Percentiles rank a stretch among this genome's conserved stretches.
These are phyloP conservation scores for Paracorniculantispora psalliotae DNA, from an alignment of 2,329 filamentous ascomycete genomes.

Conservation along the genomic window DNA sequence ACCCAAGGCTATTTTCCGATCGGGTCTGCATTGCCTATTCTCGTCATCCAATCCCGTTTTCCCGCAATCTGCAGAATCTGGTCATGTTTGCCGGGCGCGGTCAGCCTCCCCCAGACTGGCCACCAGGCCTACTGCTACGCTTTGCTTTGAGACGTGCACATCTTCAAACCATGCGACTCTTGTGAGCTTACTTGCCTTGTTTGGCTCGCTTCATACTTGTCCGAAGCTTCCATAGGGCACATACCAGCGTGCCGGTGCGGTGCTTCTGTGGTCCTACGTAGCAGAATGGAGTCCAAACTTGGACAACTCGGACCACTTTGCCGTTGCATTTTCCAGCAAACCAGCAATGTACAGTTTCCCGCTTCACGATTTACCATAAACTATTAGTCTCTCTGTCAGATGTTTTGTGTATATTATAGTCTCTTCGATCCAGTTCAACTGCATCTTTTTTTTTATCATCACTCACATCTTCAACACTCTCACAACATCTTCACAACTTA, in stretches of 20 bases:
- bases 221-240: neutral
- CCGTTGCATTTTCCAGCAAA: neutral
- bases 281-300: constrained; percentile 6
- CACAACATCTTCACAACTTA: neutral
- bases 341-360: neutral
- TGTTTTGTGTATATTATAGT: constrained; percentile 7
- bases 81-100: constrained; percentile 3
- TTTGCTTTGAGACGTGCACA: too few relatives aligned
- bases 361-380: neutral
- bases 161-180: neutral
- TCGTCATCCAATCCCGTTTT: constrained; percentile 3
- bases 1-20: neutral
- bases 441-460: neutral
- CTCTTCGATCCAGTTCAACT: neutral
- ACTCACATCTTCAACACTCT: neutral
- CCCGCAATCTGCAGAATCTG: constrained; percentile 1
- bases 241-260: neutral
- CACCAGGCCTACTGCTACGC: too few relatives aligned
- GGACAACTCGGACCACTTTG: constrained; percentile 6
- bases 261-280: neutral
- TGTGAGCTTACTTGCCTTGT: constrained; percentile 9
- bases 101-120: constrained; percentile 5
- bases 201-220: neutral
- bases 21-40: constrained; percentile 1
- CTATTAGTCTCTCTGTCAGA: neutral